Conservation (phyloP, 352 stramenopile genomes). For the Phytophthora fragariae region DNA sequence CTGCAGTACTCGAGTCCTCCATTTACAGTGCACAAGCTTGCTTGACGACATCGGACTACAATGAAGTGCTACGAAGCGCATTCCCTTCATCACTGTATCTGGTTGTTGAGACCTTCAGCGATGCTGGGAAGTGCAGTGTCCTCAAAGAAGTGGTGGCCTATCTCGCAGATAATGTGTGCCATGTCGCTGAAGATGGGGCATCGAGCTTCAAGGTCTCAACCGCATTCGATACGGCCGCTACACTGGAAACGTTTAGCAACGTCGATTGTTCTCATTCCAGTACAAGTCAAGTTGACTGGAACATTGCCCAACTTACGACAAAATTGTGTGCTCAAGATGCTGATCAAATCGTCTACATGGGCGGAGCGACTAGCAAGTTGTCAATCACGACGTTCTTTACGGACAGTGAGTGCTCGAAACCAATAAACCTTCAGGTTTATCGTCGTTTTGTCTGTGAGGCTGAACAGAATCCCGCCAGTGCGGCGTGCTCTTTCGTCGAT, state of each 20-base stretch:
- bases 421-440: background rate
- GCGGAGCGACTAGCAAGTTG: conserved; percentile 8
- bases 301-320: conserved; percentile 2
- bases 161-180: background rate
- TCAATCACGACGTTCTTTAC: conserved; percentile 13
- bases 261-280: background rate
- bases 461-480: background rate
- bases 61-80: background rate
- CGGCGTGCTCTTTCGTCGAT: background rate
- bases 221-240: background rate
- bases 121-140: background rate
- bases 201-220: conserved; percentile 5
- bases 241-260: background rate
- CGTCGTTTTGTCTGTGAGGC: background rate
- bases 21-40: background rate
- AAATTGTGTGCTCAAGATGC: background rate
- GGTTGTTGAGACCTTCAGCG: background rate
- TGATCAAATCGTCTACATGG: conserved; percentile 2
- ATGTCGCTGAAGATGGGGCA: conserved; percentile 5
- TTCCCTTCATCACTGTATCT: background rate
- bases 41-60: background rate
- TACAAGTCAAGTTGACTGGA: background rate
- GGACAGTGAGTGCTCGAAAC: conserved; percentile 3
- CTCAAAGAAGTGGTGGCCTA: background rate
- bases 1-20: background rate